These are phyloP conservation scores for Dalbergia cultrata DNA, from an alignment of 306 rosid species.

Conservation along the genomic window DNA sequence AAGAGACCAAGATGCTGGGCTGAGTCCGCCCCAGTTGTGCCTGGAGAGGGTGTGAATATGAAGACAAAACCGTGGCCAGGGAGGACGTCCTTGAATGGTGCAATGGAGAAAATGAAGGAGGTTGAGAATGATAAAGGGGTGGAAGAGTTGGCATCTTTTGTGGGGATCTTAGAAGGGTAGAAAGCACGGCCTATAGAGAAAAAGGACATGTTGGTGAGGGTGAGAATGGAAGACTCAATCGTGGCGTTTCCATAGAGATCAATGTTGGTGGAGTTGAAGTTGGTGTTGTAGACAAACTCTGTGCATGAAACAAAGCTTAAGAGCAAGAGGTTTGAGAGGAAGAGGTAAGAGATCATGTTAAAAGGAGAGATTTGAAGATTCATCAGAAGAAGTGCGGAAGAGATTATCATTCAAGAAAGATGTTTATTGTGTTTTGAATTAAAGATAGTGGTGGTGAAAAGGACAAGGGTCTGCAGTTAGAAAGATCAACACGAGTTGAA, in stretches of 20 bases:
- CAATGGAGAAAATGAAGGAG: slow-evolving; percentile 64
- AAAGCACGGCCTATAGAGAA: slow-evolving; percentile 63
- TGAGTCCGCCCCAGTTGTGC: slow-evolving; percentile 52
- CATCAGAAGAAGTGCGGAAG: not conserved
- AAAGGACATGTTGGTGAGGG: slow-evolving; percentile 53
- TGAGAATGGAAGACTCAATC: slow-evolving; percentile 55
- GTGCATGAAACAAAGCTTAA: slow-evolving; percentile 43
- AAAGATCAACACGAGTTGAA: not conserved
- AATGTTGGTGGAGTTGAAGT: slow-evolving; percentile 58
- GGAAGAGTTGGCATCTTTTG: slow-evolving; percentile 46
- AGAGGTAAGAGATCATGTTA: slow-evolving; percentile 12
- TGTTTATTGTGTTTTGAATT: not conserved
- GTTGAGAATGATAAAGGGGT: slow-evolving; percentile 54
- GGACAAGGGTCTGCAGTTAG: not conserved
- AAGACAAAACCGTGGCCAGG: slow-evolving; percentile 66
- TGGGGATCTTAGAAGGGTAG: slow-evolving; percentile 56
- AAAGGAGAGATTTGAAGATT: slow-evolving; percentile 44
- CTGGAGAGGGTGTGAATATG: slow-evolving; percentile 50
- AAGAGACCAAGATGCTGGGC: slow-evolving; percentile 62
- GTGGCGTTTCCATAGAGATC: slow-evolving; percentile 55
- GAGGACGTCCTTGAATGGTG: slow-evolving; percentile 43
- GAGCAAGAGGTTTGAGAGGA: slow-evolving; percentile 15
- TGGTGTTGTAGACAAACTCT: slow-evolving; percentile 63
- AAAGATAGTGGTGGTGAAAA: not conserved
- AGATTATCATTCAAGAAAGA: not conserved